Conservation (phyloP, 768 basidiomycete genomes). For the Lactifluus echinatus region DNA sequence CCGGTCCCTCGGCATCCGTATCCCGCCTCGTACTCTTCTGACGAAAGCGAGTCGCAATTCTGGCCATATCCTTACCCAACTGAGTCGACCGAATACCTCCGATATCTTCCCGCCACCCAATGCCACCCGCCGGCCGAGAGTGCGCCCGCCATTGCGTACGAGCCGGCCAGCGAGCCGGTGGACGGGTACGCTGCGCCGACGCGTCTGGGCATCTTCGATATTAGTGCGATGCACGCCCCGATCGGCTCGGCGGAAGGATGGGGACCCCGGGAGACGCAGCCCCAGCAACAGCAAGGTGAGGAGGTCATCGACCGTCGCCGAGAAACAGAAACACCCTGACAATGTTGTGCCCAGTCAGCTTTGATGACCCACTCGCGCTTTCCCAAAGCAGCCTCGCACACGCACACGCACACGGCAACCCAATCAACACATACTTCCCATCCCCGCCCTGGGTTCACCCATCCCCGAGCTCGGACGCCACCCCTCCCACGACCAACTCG, state of each 20-base stretch:
- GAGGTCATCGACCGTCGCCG: no score
- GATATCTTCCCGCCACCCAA: slow-evolving; percentile 9
- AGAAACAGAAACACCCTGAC: no score
- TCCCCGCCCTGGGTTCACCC: slow-evolving; percentile 13
- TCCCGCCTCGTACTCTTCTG: slow-evolving; percentile 1
- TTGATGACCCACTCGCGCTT: not conserved
- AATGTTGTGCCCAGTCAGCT: no score
- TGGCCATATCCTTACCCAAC: slow-evolving; percentile 11
- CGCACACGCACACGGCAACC: not conserved
- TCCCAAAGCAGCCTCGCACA: slow-evolving; percentile 7
- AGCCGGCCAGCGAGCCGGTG: not conserved
- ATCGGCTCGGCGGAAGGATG: slow-evolving; percentile 3
- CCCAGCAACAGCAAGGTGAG: no score
- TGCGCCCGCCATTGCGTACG: not conserved
- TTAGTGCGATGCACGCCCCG: slow-evolving; percentile 3
- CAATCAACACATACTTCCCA: slow-evolving; percentile 1
- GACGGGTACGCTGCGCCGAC: not conserved
- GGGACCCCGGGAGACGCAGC: slow-evolving; percentile 1
- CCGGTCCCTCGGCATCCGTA: slow-evolving; percentile 1
- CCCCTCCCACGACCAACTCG: slow-evolving; percentile 4
- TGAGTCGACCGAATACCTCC: not conserved
- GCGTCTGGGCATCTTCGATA: slow-evolving; percentile 10
- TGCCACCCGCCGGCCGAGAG: not conserved
- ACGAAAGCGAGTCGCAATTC: slow-evolving; percentile 10
- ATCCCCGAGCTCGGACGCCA: slow-evolving; percentile 8